Evolutionary conservation across 768 basidiomycete species (phyloP), one percentile per base, ranked within the genome.

Genomic region (Macrolepiota fuliginosa): DNA sequence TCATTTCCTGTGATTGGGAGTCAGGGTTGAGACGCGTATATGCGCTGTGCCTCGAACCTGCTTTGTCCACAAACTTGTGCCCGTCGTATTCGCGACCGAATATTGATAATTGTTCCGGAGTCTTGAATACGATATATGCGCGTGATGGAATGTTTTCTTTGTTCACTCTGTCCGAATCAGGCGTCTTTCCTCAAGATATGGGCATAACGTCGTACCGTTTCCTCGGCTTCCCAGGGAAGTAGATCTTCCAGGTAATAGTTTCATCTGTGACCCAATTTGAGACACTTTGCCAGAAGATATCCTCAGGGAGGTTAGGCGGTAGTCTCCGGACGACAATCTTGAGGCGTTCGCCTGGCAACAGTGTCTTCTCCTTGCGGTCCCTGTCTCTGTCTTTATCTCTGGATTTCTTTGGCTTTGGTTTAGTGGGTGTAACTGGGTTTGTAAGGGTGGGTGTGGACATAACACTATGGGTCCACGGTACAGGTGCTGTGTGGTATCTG

Each of bases 221-320:
- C 68, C 82, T 80, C 62, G 85, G 69, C 75, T 92, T 92, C 10
- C 92, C 91, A 1, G 79, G 80, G 67, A 80, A 81, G 68, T 82
- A 93, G 1, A 73, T 66, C 70, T 84, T 91, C 91, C 89, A 94
- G 11, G 74, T 68, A 7, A 82, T 75, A 0, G 88, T 85, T 37
- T 93, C 88, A 17, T 91, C 88, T 1, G 84, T 80, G 15, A 95
- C 89, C 95, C 96, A 98, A 1, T 79, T 70, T 56, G 87, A 80
- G 2, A 95, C 93, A 63, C 91, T 93, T 68, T 90, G 86, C 96
- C 96, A 99, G 75, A 99, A 98, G 56, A 97, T 76, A 1, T 86
- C 86, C 67, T 95, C 94, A 3, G 96, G 96, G 2, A 99, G 79
- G 68, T 95, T 94, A 12, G 96, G 91, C 0, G 96, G 96, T 4